These are phyloP conservation scores for Lactarius hengduanensis DNA, from an alignment of 768 basidiomycete genomes.

Conservation along the genomic window DNA sequence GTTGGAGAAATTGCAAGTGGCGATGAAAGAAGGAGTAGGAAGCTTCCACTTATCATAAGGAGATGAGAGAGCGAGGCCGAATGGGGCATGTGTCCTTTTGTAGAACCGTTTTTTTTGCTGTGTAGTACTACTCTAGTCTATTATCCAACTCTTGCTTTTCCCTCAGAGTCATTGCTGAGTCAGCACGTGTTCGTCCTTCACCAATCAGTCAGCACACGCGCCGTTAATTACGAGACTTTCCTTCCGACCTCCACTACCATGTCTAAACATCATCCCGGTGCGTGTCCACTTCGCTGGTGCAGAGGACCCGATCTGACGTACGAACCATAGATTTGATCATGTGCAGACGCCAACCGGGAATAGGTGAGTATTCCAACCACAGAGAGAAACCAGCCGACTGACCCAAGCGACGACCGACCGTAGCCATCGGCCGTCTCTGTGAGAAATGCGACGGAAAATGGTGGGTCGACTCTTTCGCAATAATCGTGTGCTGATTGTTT, in stretches of 20 bases:
- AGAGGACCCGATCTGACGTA: not conserved
- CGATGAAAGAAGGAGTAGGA: conserved; percentile 92
- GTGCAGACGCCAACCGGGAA: conserved; percentile 97
- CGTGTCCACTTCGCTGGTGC: not conserved
- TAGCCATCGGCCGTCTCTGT: conserved; percentile 96
- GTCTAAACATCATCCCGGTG: conserved; percentile 41
- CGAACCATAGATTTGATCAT: conserved; percentile 80
- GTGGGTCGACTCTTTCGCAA: conserved; percentile 32
- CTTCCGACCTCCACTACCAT: conserved; percentile 27
- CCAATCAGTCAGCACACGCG: not conserved
- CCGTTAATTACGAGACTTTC: not conserved
- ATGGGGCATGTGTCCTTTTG: not conserved
- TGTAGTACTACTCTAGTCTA: conserved; percentile 16
- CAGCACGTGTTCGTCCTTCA: conserved; percentile 5
- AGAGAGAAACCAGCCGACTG: not conserved
- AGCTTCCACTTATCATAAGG: conserved; percentile 97
- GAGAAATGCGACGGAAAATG: conserved; percentile 99
- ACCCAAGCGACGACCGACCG: not conserved
- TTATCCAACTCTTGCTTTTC: conserved; percentile 4
- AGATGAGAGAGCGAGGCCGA: conserved; percentile 38
- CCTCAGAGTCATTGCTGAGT: conserved; percentile 2
- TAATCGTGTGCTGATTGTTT: no score
- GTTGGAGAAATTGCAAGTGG: conserved; percentile 75
- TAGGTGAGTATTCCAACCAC: conserved; percentile 54
- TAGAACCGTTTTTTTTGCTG: conserved; percentile 12